Percentiles rank a stretch among this genome's conserved stretches.
Conservation (phyloP, 345 rosid genomes). For the Camelina laxa region DNA sequence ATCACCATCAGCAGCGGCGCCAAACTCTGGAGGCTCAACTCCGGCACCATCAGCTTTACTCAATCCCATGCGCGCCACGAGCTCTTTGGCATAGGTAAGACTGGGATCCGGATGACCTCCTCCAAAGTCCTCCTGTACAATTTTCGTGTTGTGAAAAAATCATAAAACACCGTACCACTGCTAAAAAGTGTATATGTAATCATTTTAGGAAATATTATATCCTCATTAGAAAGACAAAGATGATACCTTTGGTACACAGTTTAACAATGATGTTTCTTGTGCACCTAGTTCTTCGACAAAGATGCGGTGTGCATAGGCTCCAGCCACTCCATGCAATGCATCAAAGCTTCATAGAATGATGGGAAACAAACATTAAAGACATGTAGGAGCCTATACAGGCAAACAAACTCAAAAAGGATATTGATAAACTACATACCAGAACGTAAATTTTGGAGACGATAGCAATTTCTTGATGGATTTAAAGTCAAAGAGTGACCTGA, state of each 20-base stretch:
- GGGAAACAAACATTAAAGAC: constrained; percentile 18
- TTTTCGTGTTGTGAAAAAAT: constrained; percentile 8
- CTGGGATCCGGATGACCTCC: constrained; percentile 97
- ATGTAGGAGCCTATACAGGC: constrained; percentile 3
- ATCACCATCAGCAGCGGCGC: constrained; percentile 98
- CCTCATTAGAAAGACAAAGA: neutral
- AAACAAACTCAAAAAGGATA: constrained; percentile 13
- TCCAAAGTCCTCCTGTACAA: constrained; percentile 85
- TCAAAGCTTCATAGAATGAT: constrained; percentile 65
- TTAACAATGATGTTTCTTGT: constrained; percentile 76
- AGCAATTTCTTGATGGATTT: constrained; percentile 71
- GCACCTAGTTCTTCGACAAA: constrained; percentile 95
- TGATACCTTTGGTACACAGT: constrained; percentile 83
- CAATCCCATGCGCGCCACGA: constrained; percentile 91
- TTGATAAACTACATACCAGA: constrained; percentile 61
- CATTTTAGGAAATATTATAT: neutral
- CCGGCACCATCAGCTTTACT: constrained; percentile 59
- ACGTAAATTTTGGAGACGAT: constrained; percentile 77
- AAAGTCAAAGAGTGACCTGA: constrained; percentile 86
- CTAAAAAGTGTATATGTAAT: no score
- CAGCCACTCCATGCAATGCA: constrained; percentile 95
- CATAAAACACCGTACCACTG: constrained; percentile 12
- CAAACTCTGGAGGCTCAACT: constrained; percentile 86
- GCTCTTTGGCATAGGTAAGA: constrained; percentile 87
- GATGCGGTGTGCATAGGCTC: constrained; percentile 84